Evolutionary conservation across 2,329 filamentous ascomycete genomes (phyloP).

Genomic region (Penicillium psychrosexuale): DNA sequence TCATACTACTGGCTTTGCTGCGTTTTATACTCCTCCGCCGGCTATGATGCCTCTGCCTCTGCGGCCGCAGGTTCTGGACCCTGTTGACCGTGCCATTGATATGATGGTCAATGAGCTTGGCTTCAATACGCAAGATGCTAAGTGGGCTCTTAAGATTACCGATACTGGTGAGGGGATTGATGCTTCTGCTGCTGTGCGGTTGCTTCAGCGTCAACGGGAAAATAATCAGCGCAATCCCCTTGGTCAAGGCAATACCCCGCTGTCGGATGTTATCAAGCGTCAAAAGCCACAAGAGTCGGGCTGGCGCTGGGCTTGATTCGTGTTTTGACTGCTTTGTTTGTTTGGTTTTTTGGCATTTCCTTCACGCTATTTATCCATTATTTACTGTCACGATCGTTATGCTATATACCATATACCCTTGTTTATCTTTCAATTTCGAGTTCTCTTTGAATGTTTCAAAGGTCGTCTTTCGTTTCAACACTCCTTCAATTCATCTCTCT

Average conservation of each 20-base stretch:
- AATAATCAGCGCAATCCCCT: slow-evolving; percentile 21
- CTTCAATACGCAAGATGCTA: slow-evolving; percentile 55
- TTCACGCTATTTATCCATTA: not conserved
- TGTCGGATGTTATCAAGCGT: slow-evolving; percentile 26
- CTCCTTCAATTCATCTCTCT: not conserved
- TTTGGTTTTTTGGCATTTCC: not conserved
- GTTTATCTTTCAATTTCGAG: not conserved
- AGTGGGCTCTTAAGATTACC: slow-evolving; percentile 57
- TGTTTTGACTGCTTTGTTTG: not conserved
- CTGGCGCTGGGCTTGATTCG: slow-evolving; percentile 41
- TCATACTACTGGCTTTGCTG: slow-evolving; percentile 9
- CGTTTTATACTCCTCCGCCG: slow-evolving; percentile 19
- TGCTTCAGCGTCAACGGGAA: slow-evolving; percentile 47
- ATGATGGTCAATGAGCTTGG: slow-evolving; percentile 58
- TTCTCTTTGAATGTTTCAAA: not conserved
- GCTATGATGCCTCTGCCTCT: slow-evolving; percentile 7
- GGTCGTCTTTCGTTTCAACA: not conserved
- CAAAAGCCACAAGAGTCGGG: slow-evolving; percentile 28
- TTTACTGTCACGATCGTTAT: not conserved
- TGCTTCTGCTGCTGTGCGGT: slow-evolving; percentile 55
- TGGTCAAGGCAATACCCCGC: slow-evolving; percentile 17
- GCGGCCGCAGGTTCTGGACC: slow-evolving; percentile 45
- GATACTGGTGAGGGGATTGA: slow-evolving; percentile 60
- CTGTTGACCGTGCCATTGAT: slow-evolving; percentile 56
- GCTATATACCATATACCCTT: slow-evolving; percentile 1